phyloP scores from a whole-genome alignment of 768 basidiomycete genomes.

The Tubosaeta sp. region DNA sequence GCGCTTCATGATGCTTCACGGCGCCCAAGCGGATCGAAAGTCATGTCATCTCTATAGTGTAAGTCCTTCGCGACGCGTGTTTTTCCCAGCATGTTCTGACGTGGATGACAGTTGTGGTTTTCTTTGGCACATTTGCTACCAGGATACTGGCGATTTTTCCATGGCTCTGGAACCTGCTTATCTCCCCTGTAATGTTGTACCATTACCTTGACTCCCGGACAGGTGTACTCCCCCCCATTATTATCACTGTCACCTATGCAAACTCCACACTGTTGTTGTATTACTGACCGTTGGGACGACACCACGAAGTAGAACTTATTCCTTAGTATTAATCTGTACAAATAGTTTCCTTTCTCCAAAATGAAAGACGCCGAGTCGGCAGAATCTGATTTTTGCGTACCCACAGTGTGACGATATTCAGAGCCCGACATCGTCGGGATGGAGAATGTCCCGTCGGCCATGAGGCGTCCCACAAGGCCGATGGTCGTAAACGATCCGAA shows the following conservation, averaged over 20 bases:
- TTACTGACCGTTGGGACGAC: not conserved
- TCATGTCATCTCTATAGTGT: conserved; percentile 32
- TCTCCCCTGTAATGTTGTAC: conserved; percentile 9
- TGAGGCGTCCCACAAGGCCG: not conserved
- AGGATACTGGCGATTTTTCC: conserved; percentile 28
- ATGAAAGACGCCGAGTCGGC: not conserved
- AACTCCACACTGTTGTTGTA: conserved; percentile 10
- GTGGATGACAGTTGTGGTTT: conserved; percentile 25
- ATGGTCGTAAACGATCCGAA: not conserved
- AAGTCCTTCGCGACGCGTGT: conserved; percentile 1
- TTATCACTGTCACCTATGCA: not conserved
- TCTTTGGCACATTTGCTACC: conserved; percentile 29
- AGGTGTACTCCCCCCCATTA: not conserved
- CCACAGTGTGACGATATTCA: not conserved
- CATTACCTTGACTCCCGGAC: conserved; percentile 6
- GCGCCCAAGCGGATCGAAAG: conserved; percentile 20
- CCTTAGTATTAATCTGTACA: not conserved
- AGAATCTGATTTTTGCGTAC: too few relatives aligned
- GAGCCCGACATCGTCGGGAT: not conserved
- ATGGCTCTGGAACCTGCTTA: conserved; percentile 13
- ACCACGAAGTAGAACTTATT: not conserved
- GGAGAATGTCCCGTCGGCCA: not conserved
- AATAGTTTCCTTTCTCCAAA: not conserved
- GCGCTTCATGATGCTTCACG: conserved; percentile 22
- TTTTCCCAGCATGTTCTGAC: not conserved